Evolutionary conservation across 768 basidiomycete genomes (phyloP).

Genomic region (Dictyophora rubrovolvata): DNA sequence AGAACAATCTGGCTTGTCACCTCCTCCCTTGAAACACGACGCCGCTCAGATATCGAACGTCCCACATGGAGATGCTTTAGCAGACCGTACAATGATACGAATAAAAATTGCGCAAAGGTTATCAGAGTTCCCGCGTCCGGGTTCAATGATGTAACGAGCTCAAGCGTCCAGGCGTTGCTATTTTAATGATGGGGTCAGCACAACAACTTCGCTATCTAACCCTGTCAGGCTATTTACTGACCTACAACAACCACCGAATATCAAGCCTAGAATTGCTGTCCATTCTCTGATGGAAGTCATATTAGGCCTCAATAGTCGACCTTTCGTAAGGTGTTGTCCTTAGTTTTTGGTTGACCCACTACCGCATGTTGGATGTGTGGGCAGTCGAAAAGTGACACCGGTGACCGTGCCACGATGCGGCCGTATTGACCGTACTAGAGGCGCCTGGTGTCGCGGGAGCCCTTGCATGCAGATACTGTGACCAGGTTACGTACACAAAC

Average conservation of each 20-base stretch:
- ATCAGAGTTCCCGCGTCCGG: slow-evolving; percentile 72
- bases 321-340: not conserved
- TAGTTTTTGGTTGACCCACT: not conserved
- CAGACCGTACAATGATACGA: slow-evolving; percentile 67
- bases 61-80: slow-evolving; percentile 35
- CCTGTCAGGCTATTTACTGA: slow-evolving; percentile 16
- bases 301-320: not conserved
- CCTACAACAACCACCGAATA: slow-evolving; percentile 91
- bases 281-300: slow-evolving; percentile 25
- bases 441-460: too few species aligned
- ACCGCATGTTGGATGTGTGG: not conserved
- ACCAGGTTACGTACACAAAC: too few species aligned
- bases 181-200: not conserved
- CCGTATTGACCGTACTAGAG: too few species aligned
- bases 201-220: not conserved
- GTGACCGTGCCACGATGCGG: too few species aligned
- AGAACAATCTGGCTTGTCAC: not conserved
- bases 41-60: not conserved
- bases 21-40: not conserved
- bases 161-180: slow-evolving; percentile 75
- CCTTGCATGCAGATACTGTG: too few species aligned
- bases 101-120: slow-evolving; percentile 77
- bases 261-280: slow-evolving; percentile 55
- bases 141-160: slow-evolving; percentile 58
- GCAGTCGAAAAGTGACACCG: too few species aligned